Evolutionary conservation across 2,329 filamentous ascomycete genomes (phyloP).

Genomic region (Nothophoma quercina): DNA sequence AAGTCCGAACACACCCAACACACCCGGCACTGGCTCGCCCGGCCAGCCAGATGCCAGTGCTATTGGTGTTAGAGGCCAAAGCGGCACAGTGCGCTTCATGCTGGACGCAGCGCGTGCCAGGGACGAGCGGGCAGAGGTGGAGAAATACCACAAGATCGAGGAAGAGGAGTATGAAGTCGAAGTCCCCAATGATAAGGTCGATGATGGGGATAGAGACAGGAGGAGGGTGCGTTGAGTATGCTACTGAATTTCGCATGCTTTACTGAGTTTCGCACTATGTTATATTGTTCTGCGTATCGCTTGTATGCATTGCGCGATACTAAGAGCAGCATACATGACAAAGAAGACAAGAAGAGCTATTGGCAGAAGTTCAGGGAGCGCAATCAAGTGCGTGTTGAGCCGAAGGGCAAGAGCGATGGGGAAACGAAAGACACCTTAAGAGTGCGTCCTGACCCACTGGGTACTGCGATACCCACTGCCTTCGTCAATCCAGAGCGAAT

Average conservation of each 20-base stretch:
- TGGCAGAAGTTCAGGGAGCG: not conserved
- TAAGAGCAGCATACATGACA: not conserved
- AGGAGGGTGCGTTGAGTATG: slow-evolving; percentile 41
- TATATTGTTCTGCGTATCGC: too few relatives aligned
- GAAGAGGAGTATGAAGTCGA: slow-evolving; percentile 84
- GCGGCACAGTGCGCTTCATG: slow-evolving; percentile 88
- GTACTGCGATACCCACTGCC: too few relatives aligned
- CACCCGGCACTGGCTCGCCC: slow-evolving; percentile 55
- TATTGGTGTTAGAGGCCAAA: slow-evolving; percentile 55
- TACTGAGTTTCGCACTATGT: not conserved
- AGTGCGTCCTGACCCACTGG: too few relatives aligned
- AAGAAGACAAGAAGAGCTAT: not conserved
- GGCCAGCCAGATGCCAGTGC: slow-evolving; percentile 46
- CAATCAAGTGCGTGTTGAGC: not conserved
- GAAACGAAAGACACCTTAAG: not conserved
- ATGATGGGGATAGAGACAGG: slow-evolving; percentile 31
- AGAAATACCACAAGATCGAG: slow-evolving; percentile 74
- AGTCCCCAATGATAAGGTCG: slow-evolving; percentile 38
- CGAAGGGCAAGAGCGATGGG: not conserved
- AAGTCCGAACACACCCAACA: slow-evolving; percentile 52
- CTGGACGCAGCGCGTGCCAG: slow-evolving; percentile 79
- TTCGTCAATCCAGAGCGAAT: too few relatives aligned
- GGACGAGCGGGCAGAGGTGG: slow-evolving; percentile 72
- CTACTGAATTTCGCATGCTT: slow-evolving; percentile 25
- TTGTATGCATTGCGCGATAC: too few relatives aligned